These are phyloP conservation scores for Umbelopsis sp. DNA, from an alignment of 192 early-diverging fungal species.

Conservation along the genomic window DNA sequence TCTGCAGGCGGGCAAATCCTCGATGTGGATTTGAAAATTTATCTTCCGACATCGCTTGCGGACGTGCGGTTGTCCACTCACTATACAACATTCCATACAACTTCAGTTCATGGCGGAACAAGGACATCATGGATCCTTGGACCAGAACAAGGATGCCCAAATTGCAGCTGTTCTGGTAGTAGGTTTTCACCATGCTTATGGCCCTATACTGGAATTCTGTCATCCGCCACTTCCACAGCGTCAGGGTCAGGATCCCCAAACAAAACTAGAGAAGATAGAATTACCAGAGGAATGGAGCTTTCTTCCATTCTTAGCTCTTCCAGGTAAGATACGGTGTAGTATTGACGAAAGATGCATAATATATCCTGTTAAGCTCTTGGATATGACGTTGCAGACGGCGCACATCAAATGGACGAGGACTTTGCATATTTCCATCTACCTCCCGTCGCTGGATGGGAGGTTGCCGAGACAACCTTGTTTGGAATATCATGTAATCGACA, in stretches of 20 bases:
- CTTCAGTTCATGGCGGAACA: neutral
- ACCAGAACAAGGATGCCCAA: conserved; percentile 32
- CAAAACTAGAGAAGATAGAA: conserved; percentile 40
- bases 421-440: conserved; percentile 86
- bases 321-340: conserved; percentile 43
- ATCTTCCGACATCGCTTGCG: neutral
- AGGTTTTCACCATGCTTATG: conserved; percentile 54
- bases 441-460: conserved; percentile 63
- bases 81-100: neutral
- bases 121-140: conserved; percentile 23
- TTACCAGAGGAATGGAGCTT: conserved; percentile 84
- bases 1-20: neutral
- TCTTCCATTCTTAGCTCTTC: conserved; percentile 77
- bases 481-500: conserved; percentile 85
- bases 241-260: conserved; percentile 20
- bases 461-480: conserved; percentile 67
- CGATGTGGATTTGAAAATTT: neutral
- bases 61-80: neutral
- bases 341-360: neutral
- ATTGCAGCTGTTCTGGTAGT: conserved; percentile 41
- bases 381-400: conserved; percentile 53
- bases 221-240: conserved; percentile 50
- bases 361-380: neutral
- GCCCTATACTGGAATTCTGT: conserved; percentile 54
- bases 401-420: conserved; percentile 79